Base-by-base conservation (phyloP, 352 stramenopile genomes). In the Pythium phragmiticola region DNA sequence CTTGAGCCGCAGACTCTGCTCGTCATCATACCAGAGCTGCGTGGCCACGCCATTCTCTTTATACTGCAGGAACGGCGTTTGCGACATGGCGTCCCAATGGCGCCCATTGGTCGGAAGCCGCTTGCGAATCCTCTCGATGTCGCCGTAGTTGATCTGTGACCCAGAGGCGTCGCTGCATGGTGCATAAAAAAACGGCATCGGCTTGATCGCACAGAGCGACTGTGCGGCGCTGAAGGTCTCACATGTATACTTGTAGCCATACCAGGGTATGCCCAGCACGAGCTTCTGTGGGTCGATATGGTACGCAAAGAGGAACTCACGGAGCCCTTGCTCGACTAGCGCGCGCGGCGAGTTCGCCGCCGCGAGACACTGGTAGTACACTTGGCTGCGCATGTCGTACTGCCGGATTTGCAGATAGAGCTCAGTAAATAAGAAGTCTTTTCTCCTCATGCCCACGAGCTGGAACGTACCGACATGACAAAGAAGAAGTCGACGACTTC, bases 371-470 rank as follows among this genome's bases (percentile, higher is more conserved):
- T 80, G 75, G 54, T 96, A 86, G 64, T 95, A 96, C 48, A 98
- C 87, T 79, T 97, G 90, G 59, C 86, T 95, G 33, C 84, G 86
- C 77, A 95, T 97, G 65, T 97, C 92, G 67, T 98, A 98, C 73
- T 89, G 16, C 1, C 7, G 4, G 30, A n/a, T 43, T 13, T 7
- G 26, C 7, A 50, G 17, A 42, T 6, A 19, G 13, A 60, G 17
- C 5, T 55, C n/a, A 30, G 21, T 30, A 33, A 30, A 33, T 17
- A 9, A 11, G n/a, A 50, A 30, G 11, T 4, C 26, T 30, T 33
- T 2, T 30, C 3, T 23, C 14, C 7, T 9, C 7, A 39, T 12
- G 11, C 34, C 34, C 11, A 23, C 26, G 19, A 19, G 6, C 6
- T 14, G 7, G 21, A 5, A 68, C 76, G 7, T 68, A 85, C 76